phyloP scores from a whole-genome alignment of 805 yeast genomes.

The Yamadazyma philogaea region DNA sequence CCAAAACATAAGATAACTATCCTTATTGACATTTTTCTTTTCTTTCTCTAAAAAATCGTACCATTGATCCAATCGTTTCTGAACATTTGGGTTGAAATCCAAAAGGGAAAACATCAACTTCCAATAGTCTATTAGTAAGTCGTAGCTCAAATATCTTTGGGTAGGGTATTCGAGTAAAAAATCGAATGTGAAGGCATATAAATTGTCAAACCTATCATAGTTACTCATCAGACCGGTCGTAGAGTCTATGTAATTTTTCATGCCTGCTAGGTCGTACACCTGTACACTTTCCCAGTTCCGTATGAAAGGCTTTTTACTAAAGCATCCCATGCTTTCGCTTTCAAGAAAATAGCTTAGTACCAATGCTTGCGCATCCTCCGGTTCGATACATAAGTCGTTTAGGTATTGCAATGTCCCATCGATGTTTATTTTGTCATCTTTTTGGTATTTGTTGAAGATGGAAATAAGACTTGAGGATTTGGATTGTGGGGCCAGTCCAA shows the following conservation, averaged over 20 bases:
- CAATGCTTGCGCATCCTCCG: conserved; percentile 72
- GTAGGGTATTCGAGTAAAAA: conserved; percentile 57
- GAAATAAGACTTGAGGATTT: conserved; percentile 20
- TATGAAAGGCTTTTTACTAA: conserved; percentile 49
- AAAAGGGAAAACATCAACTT: conserved; percentile 49
- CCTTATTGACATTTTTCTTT: conserved; percentile 56
- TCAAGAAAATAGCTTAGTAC: conserved; percentile 67
- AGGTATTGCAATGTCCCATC: conserved; percentile 76
- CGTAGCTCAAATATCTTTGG: conserved; percentile 53
- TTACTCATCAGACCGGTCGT: conserved; percentile 13
- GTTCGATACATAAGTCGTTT: conserved; percentile 61
- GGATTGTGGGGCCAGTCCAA: conserved; percentile 10
- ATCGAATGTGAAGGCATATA: conserved; percentile 71
- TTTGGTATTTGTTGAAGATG: conserved; percentile 34
- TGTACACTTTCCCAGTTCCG: conserved; percentile 51
- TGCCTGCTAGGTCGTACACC: conserved; percentile 35
- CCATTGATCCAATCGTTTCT: conserved; percentile 53
- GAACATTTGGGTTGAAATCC: conserved; percentile 3
- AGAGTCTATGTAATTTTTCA: conserved; percentile 36
- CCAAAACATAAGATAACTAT: conserved; percentile 82
- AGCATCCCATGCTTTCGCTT: conserved; percentile 65
- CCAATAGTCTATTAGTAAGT: conserved; percentile 78
- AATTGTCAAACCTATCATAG: conserved; percentile 43
- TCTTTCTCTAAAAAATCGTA: conserved; percentile 47
- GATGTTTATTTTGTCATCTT: conserved; percentile 51